A percentile compares a stretch with the other conserved stretches of the same genome.
Evolutionary conservation across 2,329 filamentous ascomycete species (phyloP).

Genomic region (Epicoccum nigrum): DNA sequence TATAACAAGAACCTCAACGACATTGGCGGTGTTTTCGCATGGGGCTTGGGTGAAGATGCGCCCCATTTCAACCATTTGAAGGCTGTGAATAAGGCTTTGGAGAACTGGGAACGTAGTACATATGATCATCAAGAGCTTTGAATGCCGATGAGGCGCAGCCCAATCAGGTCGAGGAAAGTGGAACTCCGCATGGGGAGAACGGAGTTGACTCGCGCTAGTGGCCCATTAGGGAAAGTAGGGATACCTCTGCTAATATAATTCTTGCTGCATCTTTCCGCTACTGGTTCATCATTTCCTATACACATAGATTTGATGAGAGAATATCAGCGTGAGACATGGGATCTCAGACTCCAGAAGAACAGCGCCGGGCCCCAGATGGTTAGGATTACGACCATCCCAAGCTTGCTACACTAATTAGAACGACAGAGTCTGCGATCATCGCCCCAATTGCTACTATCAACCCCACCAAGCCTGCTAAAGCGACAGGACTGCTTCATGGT

Average conservation of each 20-base stretch:
- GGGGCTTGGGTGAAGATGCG: constrained; percentile 73
- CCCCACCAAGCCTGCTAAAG: constrained; percentile 42
- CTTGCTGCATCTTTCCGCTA: not conserved
- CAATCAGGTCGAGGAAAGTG: too few species aligned
- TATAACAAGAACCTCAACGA: constrained; percentile 23
- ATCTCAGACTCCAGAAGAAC: constrained; percentile 47
- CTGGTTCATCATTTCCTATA: not conserved
- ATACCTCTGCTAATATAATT: not conserved
- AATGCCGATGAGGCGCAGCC: not conserved
- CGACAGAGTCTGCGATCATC: constrained; percentile 34
- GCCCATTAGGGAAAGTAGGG: not conserved
- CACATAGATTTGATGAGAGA: not conserved
- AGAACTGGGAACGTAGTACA: not conserved
- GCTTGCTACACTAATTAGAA: constrained; percentile 24
- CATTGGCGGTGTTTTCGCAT: constrained; percentile 75
- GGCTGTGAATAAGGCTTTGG: constrained; percentile 30
- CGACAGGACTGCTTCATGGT: constrained; percentile 44
- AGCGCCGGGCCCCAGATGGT: constrained; percentile 45
- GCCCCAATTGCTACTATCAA: constrained; percentile 37
- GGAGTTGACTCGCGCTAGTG: constrained; percentile 4
- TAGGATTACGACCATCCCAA: not conserved
- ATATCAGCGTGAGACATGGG: constrained; percentile 35
- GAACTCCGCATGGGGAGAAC: not conserved
- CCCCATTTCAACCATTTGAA: constrained; percentile 46
- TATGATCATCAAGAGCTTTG: constrained; percentile 6